A percentile compares a stretch with the other conserved stretches of the same genome.
Evolutionary conservation across 2,329 filamentous ascomycete species (phyloP).

Genomic region (Fusarium mangiferae): DNA sequence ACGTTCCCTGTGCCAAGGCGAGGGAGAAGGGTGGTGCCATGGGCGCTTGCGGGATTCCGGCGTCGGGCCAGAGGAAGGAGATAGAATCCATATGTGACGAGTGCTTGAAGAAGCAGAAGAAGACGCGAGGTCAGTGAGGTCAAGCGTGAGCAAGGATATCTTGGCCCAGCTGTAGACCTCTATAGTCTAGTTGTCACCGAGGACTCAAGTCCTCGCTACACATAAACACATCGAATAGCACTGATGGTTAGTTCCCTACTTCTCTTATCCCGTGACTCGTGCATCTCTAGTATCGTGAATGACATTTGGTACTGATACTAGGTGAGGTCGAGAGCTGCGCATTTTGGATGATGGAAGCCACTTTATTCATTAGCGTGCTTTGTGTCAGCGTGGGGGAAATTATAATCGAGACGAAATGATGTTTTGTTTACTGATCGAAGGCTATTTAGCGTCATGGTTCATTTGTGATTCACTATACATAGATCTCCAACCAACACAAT

Average conservation of each 20-base stretch:
- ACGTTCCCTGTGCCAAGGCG: background rate
- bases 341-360: background rate
- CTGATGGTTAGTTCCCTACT: background rate
- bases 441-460: background rate
- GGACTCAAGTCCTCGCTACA: background rate
- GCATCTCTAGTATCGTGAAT: slow-evolving; percentile 38
- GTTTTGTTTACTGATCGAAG: background rate
- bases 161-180: background rate
- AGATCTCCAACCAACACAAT: background rate
- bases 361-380: background rate
- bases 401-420: background rate
- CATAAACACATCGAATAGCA: too few relatives aligned
- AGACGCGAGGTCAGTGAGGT: background rate
- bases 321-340: background rate
- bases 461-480: background rate
- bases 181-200: background rate
- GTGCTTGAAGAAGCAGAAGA: slow-evolving; percentile 2
- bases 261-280: slow-evolving; percentile 6
- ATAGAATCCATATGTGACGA: background rate
- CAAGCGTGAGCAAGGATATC: background rate
- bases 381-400: too few relatives aligned
- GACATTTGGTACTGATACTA: slow-evolving; percentile 17
- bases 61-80: background rate
- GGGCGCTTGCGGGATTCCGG: background rate
- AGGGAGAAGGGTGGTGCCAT: background rate